Conservation (phyloP, 192 early-diverging fungal species). For the Coemansia aciculifera region DNA sequence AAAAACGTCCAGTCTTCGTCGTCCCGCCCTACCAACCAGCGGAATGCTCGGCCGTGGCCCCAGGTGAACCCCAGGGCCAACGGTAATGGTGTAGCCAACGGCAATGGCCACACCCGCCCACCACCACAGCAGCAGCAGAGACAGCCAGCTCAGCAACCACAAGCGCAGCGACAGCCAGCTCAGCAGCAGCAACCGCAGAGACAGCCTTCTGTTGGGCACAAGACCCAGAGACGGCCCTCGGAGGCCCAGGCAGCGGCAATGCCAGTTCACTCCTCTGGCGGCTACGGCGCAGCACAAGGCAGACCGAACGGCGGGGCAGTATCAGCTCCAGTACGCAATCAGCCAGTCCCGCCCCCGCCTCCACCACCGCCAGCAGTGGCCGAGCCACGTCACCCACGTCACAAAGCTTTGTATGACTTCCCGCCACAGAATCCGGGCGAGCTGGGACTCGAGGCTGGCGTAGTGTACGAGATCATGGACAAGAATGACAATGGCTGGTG, state of each 20-base stretch:
- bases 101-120: background rate
- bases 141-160: constrained; percentile 6
- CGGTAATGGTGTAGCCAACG: constrained; percentile 4
- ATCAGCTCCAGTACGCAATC: constrained; percentile 15
- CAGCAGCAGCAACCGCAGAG: constrained; percentile 12
- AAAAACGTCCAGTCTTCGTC: background rate
- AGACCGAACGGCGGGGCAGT: constrained; percentile 1
- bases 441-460: constrained; percentile 64
- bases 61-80: constrained; percentile 11
- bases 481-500: constrained; percentile 64
- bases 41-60: constrained; percentile 7
- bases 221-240: background rate
- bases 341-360: constrained; percentile 42
- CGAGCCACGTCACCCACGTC: constrained; percentile 54
- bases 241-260: background rate
- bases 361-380: constrained; percentile 63
- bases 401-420: constrained; percentile 73
- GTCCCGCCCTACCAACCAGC: background rate
- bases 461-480: constrained; percentile 68
- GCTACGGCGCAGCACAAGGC: background rate
- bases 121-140: constrained; percentile 13
- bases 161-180: constrained; percentile 10
- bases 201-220: background rate
- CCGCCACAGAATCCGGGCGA: constrained; percentile 63
- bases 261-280: background rate